These are phyloP conservation scores for Miscanthus lutarioriparius DNA, from an alignment of 176 grass and related monocot species.

Conservation along the genomic window DNA sequence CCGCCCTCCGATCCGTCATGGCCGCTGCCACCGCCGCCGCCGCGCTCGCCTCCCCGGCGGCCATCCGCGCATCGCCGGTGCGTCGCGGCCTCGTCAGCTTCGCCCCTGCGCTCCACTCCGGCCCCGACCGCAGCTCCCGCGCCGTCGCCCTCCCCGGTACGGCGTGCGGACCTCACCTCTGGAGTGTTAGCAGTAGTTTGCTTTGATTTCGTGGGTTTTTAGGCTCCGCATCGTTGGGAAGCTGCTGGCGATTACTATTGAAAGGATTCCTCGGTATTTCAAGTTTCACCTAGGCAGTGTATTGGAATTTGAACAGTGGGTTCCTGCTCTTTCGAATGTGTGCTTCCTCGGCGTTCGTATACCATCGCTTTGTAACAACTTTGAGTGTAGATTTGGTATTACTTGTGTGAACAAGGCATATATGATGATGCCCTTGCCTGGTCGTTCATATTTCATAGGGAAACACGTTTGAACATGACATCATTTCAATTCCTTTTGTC, in stretches of 20 bases:
- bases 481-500: background rate
- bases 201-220: background rate
- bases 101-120: background rate
- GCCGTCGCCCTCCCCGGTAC: constrained; percentile 31
- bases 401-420: background rate
- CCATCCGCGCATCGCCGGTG: background rate
- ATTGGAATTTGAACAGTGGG: background rate
- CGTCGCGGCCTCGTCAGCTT: constrained; percentile 25
- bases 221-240: background rate
- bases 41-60: constrained; percentile 2
- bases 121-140: background rate
- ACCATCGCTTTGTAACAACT: background rate
- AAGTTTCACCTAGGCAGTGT: background rate
- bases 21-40: constrained; percentile 12
- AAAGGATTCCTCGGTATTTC: background rate
- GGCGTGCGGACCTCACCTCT: background rate
- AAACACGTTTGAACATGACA: background rate
- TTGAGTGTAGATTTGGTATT: background rate
- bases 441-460: background rate
- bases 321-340: background rate
- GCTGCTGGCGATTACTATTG: background rate
- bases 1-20: constrained; percentile 22
- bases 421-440: background rate
- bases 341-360: background rate
- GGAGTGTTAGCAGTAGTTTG: background rate